Conservation (phyloP, 441 rosid genomes). For the Pelargonium cotyledonis region DNA sequence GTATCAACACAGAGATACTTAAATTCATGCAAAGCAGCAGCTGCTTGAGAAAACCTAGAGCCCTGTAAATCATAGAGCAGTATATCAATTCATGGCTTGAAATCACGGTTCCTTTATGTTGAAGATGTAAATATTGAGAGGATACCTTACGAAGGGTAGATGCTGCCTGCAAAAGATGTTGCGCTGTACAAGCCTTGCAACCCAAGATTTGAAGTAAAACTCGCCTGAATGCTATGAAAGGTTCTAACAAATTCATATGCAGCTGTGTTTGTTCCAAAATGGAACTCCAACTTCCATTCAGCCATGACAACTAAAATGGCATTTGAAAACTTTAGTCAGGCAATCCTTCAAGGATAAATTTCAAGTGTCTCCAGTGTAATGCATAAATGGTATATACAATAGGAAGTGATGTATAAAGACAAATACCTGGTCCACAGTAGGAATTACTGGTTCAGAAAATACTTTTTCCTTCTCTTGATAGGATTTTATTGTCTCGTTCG, state of each 20-base stretch:
- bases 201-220: slow-evolving; percentile 78
- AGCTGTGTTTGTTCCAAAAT: slow-evolving; percentile 62
- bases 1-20: slow-evolving; percentile 53
- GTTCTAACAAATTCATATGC: slow-evolving; percentile 93
- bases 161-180: slow-evolving; percentile 88
- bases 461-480: slow-evolving; percentile 37
- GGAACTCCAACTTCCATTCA: slow-evolving; percentile 70
- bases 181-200: slow-evolving; percentile 51
- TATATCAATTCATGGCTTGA: slow-evolving; percentile 16
- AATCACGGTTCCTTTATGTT: slow-evolving; percentile 14
- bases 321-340: slow-evolving; percentile 21
- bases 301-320: slow-evolving; percentile 59
- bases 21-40: slow-evolving; percentile 82
- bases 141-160: slow-evolving; percentile 89
- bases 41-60: slow-evolving; percentile 80
- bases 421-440: slow-evolving; percentile 64
- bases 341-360: background rate
- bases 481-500: slow-evolving; percentile 32
- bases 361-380: slow-evolving; percentile 1
- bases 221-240: slow-evolving; percentile 86
- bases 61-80: slow-evolving; percentile 47
- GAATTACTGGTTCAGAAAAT: slow-evolving; percentile 50
- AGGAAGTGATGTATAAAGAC: slow-evolving; percentile 14
- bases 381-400: background rate
- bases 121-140: slow-evolving; percentile 13